A percentile compares a stretch with the other conserved stretches of the same genome.
Conservation (phyloP, 2,329 filamentous ascomycete genomes). For the Diaporthe australafricana region DNA sequence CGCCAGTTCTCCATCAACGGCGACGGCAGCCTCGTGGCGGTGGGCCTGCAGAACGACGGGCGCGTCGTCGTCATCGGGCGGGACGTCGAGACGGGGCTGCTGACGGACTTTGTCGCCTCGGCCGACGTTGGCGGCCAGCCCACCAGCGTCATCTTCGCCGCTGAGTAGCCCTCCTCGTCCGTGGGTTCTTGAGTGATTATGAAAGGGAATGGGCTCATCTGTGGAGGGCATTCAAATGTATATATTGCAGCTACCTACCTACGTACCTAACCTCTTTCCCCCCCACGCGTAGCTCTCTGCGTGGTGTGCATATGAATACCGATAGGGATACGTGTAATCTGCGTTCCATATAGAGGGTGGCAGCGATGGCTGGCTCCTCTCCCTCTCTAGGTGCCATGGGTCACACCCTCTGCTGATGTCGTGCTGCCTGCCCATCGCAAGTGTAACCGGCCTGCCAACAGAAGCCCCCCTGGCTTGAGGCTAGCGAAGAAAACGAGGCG, state of each 20-base stretch:
- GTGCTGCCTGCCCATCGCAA: not conserved
- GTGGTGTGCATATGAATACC: constrained; percentile 7
- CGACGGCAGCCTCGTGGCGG: constrained; percentile 72
- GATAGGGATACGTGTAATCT: constrained; percentile 5
- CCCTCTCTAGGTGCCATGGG: not conserved
- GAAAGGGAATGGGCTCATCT: no score
- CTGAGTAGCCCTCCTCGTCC: not conserved
- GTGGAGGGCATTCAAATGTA: constrained; percentile 1
- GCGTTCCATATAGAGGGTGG: not conserved
- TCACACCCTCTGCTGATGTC: constrained; percentile 8
- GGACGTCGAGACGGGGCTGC: constrained; percentile 67
- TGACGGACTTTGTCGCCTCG: constrained; percentile 60
- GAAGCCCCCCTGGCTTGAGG: not conserved
- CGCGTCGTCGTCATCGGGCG: constrained; percentile 72
- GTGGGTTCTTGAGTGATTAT: not conserved
- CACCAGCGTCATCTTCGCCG: constrained; percentile 58
- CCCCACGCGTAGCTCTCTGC: constrained; percentile 6
- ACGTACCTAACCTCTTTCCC: not conserved
- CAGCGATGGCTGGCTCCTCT: no score
- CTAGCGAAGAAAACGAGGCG: constrained; percentile 12
- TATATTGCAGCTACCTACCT: no score
- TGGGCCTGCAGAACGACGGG: constrained; percentile 71
- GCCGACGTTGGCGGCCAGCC: constrained; percentile 57
- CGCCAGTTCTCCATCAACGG: constrained; percentile 76
- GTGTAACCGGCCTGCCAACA: not conserved